Evolutionary conservation across 2,329 filamentous ascomycete genomes (phyloP).

Genomic region (Fonsecaea erecta): DNA sequence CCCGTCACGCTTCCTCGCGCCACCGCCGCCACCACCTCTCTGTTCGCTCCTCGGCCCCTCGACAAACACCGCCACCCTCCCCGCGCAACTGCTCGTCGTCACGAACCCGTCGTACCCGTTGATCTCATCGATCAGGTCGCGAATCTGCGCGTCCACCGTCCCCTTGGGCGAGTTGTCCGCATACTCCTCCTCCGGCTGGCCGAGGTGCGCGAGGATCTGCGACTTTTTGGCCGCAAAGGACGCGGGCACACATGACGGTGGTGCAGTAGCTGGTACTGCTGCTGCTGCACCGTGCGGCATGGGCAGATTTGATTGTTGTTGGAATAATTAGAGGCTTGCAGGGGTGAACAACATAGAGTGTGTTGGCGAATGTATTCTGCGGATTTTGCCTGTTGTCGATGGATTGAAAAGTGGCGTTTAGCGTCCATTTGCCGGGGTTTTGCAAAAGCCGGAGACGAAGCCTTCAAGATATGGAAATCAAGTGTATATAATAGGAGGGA

Average conservation of each 20-base stretch:
- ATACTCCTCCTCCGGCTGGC: slow-evolving; percentile 71
- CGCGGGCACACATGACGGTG: too few species aligned
- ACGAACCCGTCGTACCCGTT: slow-evolving; percentile 76
- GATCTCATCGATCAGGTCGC: slow-evolving; percentile 72
- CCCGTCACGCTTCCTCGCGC: neutral
- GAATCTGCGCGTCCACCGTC: slow-evolving; percentile 77
- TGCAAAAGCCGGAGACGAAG: neutral
- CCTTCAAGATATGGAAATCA: too few species aligned
- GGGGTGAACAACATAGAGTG: too few species aligned
- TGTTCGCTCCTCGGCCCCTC: slow-evolving; percentile 73
- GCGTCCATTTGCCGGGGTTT: neutral
- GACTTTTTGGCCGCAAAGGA: slow-evolving; percentile 67
- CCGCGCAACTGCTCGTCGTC: slow-evolving; percentile 92
- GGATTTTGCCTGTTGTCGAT: slow-evolving; percentile 1
- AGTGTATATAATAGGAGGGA: too few species aligned
- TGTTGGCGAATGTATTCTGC: neutral
- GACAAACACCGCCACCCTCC: slow-evolving; percentile 82
- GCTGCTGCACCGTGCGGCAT: too few species aligned
- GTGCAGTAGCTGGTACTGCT: too few species aligned
- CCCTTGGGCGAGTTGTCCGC: slow-evolving; percentile 88
- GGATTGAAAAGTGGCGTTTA: too few species aligned
- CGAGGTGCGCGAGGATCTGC: slow-evolving; percentile 72
- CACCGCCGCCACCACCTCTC: too few species aligned
- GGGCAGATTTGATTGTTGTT: neutral
- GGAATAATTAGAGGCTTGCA: neutral